Conservation (phyloP, 257 asterid genomes). For the Vinca minor region DNA sequence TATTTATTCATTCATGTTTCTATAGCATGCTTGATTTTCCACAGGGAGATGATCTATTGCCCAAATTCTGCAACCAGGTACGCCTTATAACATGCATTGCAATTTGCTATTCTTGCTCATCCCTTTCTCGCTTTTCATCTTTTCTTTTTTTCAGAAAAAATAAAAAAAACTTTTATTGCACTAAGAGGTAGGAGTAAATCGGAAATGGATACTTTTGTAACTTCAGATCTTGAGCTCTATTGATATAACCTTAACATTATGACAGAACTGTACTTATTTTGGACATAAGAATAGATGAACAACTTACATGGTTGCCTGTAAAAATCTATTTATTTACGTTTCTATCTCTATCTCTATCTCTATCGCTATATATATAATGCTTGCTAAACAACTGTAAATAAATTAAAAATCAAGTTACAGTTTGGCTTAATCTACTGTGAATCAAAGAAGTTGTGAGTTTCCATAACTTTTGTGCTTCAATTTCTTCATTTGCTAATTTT, state of each 20-base stretch:
- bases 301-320: slow-evolving; percentile 13
- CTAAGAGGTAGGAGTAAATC: too few relatives aligned
- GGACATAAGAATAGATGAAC: slow-evolving; percentile 13
- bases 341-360: slow-evolving; percentile 13
- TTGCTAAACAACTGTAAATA: slow-evolving; percentile 10
- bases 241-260: background rate
- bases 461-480: slow-evolving; percentile 51
- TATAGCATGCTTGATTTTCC: too few relatives aligned
- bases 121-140: too few relatives aligned
- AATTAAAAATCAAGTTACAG: slow-evolving; percentile 18
- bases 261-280: slow-evolving; percentile 1
- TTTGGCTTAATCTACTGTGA: slow-evolving; percentile 40
- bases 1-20: too few relatives aligned
- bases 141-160: too few relatives aligned
- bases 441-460: slow-evolving; percentile 54
- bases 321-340: slow-evolving; percentile 41
- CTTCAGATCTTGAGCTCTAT: background rate
- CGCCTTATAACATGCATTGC: too few relatives aligned
- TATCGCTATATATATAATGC: too few relatives aligned
- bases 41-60: too few relatives aligned
- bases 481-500: slow-evolving; percentile 47
- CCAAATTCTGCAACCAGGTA: too few relatives aligned
- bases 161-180: too few relatives aligned
- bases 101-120: background rate
- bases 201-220: background rate